Percentiles rank a stretch among this genome's conserved stretches.
Evolutionary conservation across 257 asterid genomes (phyloP).

Genomic region (Penstemon eatonii): DNA sequence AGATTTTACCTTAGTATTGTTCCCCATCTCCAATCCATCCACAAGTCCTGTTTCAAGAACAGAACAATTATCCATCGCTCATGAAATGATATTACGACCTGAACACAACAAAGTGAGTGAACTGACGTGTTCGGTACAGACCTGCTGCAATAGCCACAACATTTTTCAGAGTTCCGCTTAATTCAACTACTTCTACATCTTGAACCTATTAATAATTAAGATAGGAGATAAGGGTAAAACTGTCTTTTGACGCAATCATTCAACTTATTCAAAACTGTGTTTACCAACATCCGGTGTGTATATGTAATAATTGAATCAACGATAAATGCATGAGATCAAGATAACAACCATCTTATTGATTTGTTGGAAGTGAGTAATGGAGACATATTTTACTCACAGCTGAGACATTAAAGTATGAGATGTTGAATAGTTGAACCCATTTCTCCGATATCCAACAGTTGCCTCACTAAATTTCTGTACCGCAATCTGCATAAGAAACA

Average conservation of each 20-base stretch:
- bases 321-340: not conserved
- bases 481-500: slow-evolving; percentile 60
- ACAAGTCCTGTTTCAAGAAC: slow-evolving; percentile 60
- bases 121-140: slow-evolving; percentile 20
- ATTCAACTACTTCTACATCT: slow-evolving; percentile 95
- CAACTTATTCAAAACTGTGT: too few species aligned
- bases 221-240: too few species aligned
- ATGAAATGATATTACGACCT: not conserved
- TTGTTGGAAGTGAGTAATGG: not conserved
- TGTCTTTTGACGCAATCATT: too few species aligned
- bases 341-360: not conserved
- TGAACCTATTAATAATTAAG: slow-evolving; percentile 51
- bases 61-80: slow-evolving; percentile 5
- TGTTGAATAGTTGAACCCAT: slow-evolving; percentile 84
- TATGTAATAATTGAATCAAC: not conserved
- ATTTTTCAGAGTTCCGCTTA: slow-evolving; percentile 86
- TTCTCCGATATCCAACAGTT: slow-evolving; percentile 75
- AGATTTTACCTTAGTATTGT: slow-evolving; percentile 72
- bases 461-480: slow-evolving; percentile 92
- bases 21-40: slow-evolving; percentile 95
- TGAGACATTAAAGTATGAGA: slow-evolving; percentile 71
- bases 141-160: slow-evolving; percentile 94
- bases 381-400: slow-evolving; percentile 53
- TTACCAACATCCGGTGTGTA: too few species aligned
- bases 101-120: slow-evolving; percentile 6